phyloP scores from a whole-genome alignment of 2,329 filamentous ascomycete species.

The Fusarium humuli region DNA sequence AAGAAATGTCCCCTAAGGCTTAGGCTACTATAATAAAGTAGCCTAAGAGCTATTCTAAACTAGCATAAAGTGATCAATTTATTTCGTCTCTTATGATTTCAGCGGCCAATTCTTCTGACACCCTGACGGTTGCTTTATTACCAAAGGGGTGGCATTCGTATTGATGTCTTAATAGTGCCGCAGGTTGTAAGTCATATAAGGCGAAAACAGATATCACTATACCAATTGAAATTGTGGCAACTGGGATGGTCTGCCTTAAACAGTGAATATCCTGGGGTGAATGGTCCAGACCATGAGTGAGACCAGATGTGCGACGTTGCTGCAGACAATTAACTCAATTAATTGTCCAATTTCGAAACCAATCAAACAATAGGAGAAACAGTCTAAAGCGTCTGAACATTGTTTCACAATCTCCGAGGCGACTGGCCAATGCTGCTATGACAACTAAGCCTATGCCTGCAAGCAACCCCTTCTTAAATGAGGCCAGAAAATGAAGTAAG shows the following conservation, averaged over 20 bases:
- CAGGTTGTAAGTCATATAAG: neutral
- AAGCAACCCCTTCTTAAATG: conserved; percentile 13
- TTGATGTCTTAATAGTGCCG: neutral
- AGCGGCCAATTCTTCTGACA: too few species aligned
- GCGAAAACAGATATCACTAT: neutral
- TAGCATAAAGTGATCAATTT: too few species aligned
- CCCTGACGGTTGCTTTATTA: neutral
- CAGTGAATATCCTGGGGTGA: neutral
- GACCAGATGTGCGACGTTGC: neutral
- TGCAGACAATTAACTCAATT: neutral
- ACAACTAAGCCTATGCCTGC: conserved; percentile 25
- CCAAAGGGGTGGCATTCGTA: neutral
- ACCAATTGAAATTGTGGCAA: neutral
- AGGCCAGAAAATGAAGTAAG: conserved; percentile 12
- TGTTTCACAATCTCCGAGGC: conserved; percentile 29
- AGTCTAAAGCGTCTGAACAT: conserved; percentile 7
- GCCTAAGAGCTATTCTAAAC: too few species aligned
- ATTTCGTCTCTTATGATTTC: too few species aligned
- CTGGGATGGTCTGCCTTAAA: neutral
- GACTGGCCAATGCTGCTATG: conserved; percentile 31
- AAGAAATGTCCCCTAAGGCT: too few species aligned
- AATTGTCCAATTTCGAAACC: conserved; percentile 16
- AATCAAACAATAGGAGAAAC: conserved; percentile 11
- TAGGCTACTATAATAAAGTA: too few species aligned
- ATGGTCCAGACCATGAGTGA: neutral